Conservation (phyloP, 2,329 filamentous ascomycete species). For the Alternaria arborescens region DNA sequence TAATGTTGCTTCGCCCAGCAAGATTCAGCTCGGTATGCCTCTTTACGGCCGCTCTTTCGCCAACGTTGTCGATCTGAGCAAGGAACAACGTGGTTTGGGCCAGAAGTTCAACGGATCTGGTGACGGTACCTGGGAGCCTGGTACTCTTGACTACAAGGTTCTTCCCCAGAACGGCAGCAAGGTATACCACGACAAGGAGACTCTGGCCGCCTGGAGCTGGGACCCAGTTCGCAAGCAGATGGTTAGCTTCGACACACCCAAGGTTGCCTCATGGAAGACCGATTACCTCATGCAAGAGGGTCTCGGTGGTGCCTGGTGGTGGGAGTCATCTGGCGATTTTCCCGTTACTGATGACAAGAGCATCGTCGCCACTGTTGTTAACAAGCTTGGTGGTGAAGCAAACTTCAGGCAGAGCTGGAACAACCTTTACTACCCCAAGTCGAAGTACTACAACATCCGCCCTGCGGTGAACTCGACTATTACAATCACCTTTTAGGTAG, state of each 20-base stretch:
- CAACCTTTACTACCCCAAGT: constrained; percentile 33
- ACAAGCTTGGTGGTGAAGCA: constrained; percentile 25
- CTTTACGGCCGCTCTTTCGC: constrained; percentile 43
- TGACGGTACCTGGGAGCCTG: constrained; percentile 35
- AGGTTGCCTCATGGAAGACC: constrained; percentile 33
- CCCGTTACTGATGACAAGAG: constrained; percentile 26
- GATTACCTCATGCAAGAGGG: constrained; percentile 34
- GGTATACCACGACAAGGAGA: constrained; percentile 30
- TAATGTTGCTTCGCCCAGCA: constrained; percentile 26
- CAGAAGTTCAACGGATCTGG: constrained; percentile 38
- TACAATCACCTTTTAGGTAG: background rate
- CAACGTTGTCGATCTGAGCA: constrained; percentile 32
- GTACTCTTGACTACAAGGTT: constrained; percentile 40
- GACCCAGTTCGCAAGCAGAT: constrained; percentile 30
- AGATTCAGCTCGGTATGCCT: constrained; percentile 41
- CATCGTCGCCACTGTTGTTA: constrained; percentile 23
- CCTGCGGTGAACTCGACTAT: constrained; percentile 10
- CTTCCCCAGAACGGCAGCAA: constrained; percentile 36
- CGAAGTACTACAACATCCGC: constrained; percentile 35
- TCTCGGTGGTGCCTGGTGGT: constrained; percentile 45
- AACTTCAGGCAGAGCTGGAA: constrained; percentile 19
- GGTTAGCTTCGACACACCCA: constrained; percentile 39
- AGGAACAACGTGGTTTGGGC: constrained; percentile 59
- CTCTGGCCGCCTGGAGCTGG: constrained; percentile 33
- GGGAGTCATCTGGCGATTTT: constrained; percentile 39